phyloP scores from a whole-genome alignment of 768 basidiomycete genomes.

The Nidula microcarpa region DNA sequence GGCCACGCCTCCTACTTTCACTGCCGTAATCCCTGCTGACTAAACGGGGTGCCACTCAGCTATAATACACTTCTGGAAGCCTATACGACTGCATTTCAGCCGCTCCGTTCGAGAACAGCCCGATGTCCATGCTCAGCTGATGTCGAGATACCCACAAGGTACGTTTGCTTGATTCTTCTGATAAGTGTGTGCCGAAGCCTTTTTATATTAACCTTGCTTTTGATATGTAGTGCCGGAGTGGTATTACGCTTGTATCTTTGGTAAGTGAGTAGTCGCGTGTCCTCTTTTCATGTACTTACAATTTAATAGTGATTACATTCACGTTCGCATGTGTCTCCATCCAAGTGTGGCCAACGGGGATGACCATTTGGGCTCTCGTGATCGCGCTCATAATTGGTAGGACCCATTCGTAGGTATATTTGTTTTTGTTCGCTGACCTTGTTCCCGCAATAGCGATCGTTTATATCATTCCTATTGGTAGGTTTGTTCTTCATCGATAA shows the following conservation, averaged over 20 bases:
- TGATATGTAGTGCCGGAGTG: conserved; percentile 50
- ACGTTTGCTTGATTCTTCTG: neutral
- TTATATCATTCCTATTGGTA: conserved; percentile 70
- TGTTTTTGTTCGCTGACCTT: conserved; percentile 1
- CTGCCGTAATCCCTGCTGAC: neutral
- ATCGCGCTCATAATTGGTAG: conserved; percentile 46
- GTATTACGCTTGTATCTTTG: conserved; percentile 55
- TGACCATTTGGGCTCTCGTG: conserved; percentile 68
- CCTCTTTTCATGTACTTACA: neutral
- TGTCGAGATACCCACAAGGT: conserved; percentile 52
- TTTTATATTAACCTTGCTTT: neutral
- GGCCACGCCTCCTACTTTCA: neutral
- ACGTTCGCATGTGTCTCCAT: conserved; percentile 60
- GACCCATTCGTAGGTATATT: neutral
- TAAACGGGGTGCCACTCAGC: conserved; percentile 15
- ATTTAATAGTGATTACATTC: conserved; percentile 42
- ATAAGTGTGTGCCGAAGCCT: neutral
- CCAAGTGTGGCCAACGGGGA: conserved; percentile 60
- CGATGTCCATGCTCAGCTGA: conserved; percentile 60
- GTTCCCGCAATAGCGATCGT: conserved; percentile 30
- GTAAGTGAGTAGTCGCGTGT: conserved; percentile 14
- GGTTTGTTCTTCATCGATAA: conserved; percentile 14
- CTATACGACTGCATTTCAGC: conserved; percentile 49
- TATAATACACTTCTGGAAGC: conserved; percentile 54
- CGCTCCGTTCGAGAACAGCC: conserved; percentile 50